These are phyloP conservation scores for Hypomyces rosellus DNA, from an alignment of 2,329 filamentous ascomycete species.

Conservation along the genomic window DNA sequence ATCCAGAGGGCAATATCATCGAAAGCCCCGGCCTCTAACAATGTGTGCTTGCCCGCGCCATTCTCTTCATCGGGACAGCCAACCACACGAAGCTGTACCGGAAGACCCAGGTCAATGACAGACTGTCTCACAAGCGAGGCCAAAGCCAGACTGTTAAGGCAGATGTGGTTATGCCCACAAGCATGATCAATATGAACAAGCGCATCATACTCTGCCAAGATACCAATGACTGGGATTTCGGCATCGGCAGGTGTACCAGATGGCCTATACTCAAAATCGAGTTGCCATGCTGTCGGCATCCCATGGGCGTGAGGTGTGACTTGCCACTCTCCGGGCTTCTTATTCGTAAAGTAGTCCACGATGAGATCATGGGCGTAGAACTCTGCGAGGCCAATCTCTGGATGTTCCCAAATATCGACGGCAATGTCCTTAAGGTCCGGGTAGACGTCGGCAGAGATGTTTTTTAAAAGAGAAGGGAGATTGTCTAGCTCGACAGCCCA, in stretches of 20 bases:
- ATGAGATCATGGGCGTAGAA: neutral
- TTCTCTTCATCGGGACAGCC: conserved; percentile 39
- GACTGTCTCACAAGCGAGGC: conserved; percentile 18
- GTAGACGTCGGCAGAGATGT: no score
- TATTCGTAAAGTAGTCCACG: neutral
- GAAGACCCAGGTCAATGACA: conserved; percentile 20
- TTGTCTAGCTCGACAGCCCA: no score
- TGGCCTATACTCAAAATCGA: neutral
- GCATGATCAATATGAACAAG: conserved; percentile 39
- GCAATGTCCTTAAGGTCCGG: no score
- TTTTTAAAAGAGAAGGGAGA: no score
- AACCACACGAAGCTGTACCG: conserved; percentile 27
- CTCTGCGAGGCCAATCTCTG: conserved; percentile 14
- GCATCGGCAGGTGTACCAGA: neutral
- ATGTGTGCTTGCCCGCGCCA: conserved; percentile 32
- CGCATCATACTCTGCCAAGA: conserved; percentile 37
- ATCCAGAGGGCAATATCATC: conserved; percentile 20
- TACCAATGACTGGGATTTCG: conserved; percentile 4
- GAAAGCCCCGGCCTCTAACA: conserved; percentile 20
- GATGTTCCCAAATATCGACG: conserved; percentile 10
- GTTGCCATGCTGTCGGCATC: neutral
- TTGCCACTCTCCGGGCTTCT: neutral
- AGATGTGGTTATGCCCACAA: conserved; percentile 41
- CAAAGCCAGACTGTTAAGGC: conserved; percentile 30
- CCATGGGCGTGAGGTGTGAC: neutral